Percentiles rank a stretch among this genome's conserved stretches.
These are phyloP conservation scores for Amphicarpaea edgeworthii DNA, from an alignment of 306 rosid genomes.

Conservation along the genomic window DNA sequence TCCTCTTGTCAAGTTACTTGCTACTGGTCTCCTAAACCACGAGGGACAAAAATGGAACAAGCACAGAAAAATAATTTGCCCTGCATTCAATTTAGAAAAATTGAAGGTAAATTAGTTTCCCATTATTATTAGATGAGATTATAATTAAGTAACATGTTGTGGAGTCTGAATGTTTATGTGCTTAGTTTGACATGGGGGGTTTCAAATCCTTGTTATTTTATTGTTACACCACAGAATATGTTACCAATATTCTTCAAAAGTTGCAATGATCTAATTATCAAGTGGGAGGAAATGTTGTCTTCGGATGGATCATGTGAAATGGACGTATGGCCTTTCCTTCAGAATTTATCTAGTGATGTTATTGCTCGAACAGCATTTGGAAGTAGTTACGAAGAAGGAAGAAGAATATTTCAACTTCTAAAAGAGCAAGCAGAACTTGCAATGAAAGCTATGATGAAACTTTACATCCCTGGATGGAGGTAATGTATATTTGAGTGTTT, in stretches of 20 bases:
- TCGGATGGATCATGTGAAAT: background rate
- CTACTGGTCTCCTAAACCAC: conserved; percentile 30
- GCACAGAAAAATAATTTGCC: conserved; percentile 62
- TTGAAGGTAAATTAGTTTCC: too few relatives aligned
- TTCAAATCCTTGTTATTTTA: background rate
- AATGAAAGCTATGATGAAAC: background rate
- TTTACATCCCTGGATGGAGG: conserved; percentile 60
- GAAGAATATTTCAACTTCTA: conserved; percentile 51
- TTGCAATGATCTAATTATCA: conserved; percentile 42
- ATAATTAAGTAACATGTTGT: background rate
- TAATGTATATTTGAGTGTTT: background rate
- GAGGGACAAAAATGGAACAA: conserved; percentile 63
- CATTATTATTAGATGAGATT: too few relatives aligned
- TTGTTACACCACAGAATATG: conserved; percentile 2
- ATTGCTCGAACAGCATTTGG: background rate
- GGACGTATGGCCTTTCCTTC: background rate
- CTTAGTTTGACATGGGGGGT: background rate
- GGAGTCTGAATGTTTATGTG: background rate
- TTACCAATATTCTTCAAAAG: conserved; percentile 35
- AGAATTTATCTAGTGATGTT: background rate
- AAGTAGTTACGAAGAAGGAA: conserved; percentile 50
- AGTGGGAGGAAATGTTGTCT: conserved; percentile 47
- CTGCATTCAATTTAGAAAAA: conserved; percentile 51
- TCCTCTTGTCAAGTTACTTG: conserved; percentile 28
- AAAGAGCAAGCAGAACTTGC: conserved; percentile 35